Evolutionary conservation across 176 grass and related monocot species (phyloP).

Genomic region (Typha latifolia): DNA sequence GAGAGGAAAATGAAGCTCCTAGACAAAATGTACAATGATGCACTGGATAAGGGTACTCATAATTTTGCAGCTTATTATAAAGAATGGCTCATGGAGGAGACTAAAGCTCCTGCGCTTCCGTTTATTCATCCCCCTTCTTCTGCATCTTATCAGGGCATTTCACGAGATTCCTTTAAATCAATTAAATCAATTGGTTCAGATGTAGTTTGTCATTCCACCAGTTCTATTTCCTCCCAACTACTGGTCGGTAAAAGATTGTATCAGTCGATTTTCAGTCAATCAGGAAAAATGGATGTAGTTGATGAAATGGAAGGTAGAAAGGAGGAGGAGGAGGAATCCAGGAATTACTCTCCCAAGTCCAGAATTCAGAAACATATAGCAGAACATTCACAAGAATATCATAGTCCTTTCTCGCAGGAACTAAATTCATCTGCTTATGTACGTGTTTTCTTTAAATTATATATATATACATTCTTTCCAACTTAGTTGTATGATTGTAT

Average conservation of each 20-base stretch:
- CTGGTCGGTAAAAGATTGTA: not conserved
- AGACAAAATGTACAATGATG: slow-evolving; percentile 28
- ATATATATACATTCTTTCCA: not conserved
- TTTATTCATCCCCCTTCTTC: slow-evolving; percentile 30
- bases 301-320: not conserved
- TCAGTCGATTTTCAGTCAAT: slow-evolving; percentile 2
- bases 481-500: not conserved
- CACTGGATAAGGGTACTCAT: slow-evolving; percentile 41
- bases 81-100: slow-evolving; percentile 65
- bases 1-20: slow-evolving; percentile 28
- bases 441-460: not conserved
- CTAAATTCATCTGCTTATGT: slow-evolving; percentile 12
- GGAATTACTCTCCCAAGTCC: not conserved
- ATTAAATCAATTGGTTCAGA: slow-evolving; percentile 25
- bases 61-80: slow-evolving; percentile 68
- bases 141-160: slow-evolving; percentile 8
- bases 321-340: not conserved
- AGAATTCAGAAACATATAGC: not conserved
- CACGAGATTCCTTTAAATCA: slow-evolving; percentile 19
- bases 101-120: slow-evolving; percentile 23
- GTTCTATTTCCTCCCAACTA: not conserved
- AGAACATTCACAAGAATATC: slow-evolving; percentile 1
- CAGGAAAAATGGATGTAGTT: not conserved
- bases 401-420: not conserved
- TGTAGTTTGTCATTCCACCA: slow-evolving; percentile 5